Conservation (phyloP, 805 yeast genomes). For the Myxozyma nipponensis region DNA sequence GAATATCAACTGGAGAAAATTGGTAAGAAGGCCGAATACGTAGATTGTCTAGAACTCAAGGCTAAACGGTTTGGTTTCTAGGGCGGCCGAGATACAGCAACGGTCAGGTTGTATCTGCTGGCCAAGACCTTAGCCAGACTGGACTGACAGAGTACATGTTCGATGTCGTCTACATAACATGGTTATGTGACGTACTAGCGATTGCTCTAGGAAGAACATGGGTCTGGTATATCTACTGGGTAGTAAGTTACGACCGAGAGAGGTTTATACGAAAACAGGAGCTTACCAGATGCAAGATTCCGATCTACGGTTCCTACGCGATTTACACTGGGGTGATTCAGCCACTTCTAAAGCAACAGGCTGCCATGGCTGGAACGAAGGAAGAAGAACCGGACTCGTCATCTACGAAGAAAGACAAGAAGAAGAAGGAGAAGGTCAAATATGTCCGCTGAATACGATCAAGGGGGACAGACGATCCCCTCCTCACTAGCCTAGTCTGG, state of each 20-base stretch:
- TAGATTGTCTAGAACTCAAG: background rate
- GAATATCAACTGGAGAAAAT: conserved; percentile 54
- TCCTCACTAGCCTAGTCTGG: no score
- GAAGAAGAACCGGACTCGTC: background rate
- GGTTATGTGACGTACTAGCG: conserved; percentile 54
- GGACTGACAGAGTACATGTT: conserved; percentile 73
- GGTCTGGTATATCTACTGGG: conserved; percentile 55
- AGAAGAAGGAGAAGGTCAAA: conserved; percentile 14
- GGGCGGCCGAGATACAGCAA: conserved; percentile 55
- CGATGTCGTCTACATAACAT: conserved; percentile 64
- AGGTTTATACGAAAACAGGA: background rate
- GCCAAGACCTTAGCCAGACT: conserved; percentile 55
- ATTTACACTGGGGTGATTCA: conserved; percentile 23
- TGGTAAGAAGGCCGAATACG: conserved; percentile 33
- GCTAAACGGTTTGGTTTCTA: conserved; percentile 1
- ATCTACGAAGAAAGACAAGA: background rate
- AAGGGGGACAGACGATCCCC: no score
- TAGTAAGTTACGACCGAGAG: conserved; percentile 29
- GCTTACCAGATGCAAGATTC: conserved; percentile 11
- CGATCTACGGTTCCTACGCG: conserved; percentile 16
- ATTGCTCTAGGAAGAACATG: conserved; percentile 52
- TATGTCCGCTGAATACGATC: conserved; percentile 15
- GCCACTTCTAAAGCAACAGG: conserved; percentile 17
- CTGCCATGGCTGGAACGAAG: conserved; percentile 4
- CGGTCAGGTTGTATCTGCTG: conserved; percentile 49